These are phyloP conservation scores for Pachysandra terminalis DNA, from an alignment of 164 flowering plant genomes.

Conservation along the genomic window DNA sequence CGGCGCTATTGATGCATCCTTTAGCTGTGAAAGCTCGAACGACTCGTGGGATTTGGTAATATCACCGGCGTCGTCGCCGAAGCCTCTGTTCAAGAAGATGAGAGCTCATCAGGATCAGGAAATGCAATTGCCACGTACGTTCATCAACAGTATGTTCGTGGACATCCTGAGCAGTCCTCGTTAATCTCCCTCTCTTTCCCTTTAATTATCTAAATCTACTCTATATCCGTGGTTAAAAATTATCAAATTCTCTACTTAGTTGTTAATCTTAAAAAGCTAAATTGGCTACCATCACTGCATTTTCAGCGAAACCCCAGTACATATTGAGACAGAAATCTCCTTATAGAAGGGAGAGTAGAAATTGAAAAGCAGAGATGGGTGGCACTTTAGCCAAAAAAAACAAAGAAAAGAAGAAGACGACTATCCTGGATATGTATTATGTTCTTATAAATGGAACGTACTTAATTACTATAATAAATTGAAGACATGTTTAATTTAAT, in stretches of 20 bases:
- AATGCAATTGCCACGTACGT: constrained; percentile 41
- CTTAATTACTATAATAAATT: no score
- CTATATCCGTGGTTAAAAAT: no score
- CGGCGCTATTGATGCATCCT: constrained; percentile 53
- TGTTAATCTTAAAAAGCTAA: constrained; percentile 19
- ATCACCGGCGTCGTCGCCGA: constrained; percentile 41
- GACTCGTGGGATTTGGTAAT: no score
- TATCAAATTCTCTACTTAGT: background rate
- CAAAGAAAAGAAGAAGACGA: background rate
- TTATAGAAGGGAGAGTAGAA: background rate
- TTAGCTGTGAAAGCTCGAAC: no score
- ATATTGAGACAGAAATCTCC: background rate
- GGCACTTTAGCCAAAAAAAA: constrained; percentile 39
- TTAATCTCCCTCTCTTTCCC: constrained; percentile 5
- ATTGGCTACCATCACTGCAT: constrained; percentile 53
- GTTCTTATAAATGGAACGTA: no score
- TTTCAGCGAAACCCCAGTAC: constrained; percentile 9
- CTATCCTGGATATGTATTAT: no score
- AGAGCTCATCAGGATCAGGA: constrained; percentile 42
- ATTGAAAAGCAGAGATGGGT: constrained; percentile 39
- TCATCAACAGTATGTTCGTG: constrained; percentile 34
- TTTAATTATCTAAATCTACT: background rate
- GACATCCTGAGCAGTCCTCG: constrained; percentile 25
- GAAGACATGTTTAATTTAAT: no score
- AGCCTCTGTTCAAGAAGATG: no score